These are phyloP conservation scores for Fusarium sp. DNA, from an alignment of 2,329 filamentous ascomycete genomes.

Conservation along the genomic window DNA sequence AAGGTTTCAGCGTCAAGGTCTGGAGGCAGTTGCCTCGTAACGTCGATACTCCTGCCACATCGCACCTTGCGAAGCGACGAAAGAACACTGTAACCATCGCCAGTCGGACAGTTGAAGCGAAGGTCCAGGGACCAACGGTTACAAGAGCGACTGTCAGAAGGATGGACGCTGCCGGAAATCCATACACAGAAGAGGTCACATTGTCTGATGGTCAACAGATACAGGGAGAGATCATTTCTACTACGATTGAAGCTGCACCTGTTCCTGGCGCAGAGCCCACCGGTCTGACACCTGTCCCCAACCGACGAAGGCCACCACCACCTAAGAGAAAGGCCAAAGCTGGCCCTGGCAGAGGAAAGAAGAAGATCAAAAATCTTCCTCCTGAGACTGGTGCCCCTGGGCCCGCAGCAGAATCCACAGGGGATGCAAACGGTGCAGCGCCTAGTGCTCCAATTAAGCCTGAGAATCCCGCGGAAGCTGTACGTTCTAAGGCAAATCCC, in stretches of 20 bases:
- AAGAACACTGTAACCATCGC: constrained; percentile 70
- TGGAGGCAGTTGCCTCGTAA: constrained; percentile 73
- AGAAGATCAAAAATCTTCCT: constrained; percentile 74
- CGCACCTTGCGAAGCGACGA: constrained; percentile 69
- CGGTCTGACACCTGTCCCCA: constrained; percentile 55
- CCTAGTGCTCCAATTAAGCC: constrained; percentile 53
- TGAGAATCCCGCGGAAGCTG: constrained; percentile 53
- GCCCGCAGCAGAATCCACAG: constrained; percentile 48
- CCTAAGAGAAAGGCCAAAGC: constrained; percentile 84
- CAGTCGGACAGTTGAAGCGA: constrained; percentile 61
- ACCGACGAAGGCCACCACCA: constrained; percentile 74
- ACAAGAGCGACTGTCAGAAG: constrained; percentile 84
- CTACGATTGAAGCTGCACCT: constrained; percentile 62
- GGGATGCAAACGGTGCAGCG: constrained; percentile 52
- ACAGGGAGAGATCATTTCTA: constrained; percentile 82
- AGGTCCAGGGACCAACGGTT: constrained; percentile 64
- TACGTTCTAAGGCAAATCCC: constrained; percentile 10
- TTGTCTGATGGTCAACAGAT: constrained; percentile 81
- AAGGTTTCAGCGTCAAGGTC: constrained; percentile 66
- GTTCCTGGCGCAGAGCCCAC: constrained; percentile 62
- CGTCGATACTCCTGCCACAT: constrained; percentile 62
- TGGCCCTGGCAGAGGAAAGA: constrained; percentile 79
- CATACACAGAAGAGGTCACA: constrained; percentile 85
- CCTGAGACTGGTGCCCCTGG: constrained; percentile 50
- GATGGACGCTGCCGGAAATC: constrained; percentile 80